Evolutionary conservation across 2,329 filamentous ascomycete genomes (phyloP).

Genomic region (Chrysoporthe cubensis): DNA sequence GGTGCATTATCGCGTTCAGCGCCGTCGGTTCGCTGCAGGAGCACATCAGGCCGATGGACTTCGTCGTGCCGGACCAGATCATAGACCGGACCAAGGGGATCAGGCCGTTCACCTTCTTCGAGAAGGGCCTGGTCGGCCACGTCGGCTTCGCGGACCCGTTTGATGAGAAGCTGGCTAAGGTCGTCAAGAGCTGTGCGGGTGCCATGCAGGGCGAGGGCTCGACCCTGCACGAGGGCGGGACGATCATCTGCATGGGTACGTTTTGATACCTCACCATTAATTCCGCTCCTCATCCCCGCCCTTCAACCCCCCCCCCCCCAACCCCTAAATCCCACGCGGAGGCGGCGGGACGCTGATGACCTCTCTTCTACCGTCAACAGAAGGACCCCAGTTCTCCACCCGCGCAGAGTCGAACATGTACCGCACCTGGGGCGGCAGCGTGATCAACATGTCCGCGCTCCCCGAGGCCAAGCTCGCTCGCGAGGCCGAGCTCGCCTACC

Average conservation of each 20-base stretch:
- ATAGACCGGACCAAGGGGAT: conserved; percentile 97
- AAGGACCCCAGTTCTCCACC: conserved; percentile 98
- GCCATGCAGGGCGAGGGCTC: conserved; percentile 83
- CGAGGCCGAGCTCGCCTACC: conserved; percentile 95
- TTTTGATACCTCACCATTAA: conserved; percentile 27
- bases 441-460: conserved; percentile 98
- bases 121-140: conserved; percentile 88
- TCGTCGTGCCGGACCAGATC: conserved; percentile 93
- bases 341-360: conserved; percentile 5
- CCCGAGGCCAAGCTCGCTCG: conserved; percentile 95
- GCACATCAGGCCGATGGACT: conserved; percentile 93
- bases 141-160: conserved; percentile 97
- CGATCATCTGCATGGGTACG: conserved; percentile 88
- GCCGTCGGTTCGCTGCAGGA: conserved; percentile 93
- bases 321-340: background rate
- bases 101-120: conserved; percentile 94
- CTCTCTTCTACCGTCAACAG: conserved; percentile 46
- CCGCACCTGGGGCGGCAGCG: conserved; percentile 86
- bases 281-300: background rate
- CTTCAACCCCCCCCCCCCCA: conserved; percentile 6
- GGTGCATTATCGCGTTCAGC: conserved; percentile 90
- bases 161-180: conserved; percentile 73
- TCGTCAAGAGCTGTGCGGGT: conserved; percentile 77
- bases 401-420: conserved; percentile 96
- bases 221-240: conserved; percentile 80